Evolutionary conservation across 2,329 filamentous ascomycete genomes (phyloP), one percentile per base, ranked within the genome.

Genomic region (Aspergillus sp.): DNA sequence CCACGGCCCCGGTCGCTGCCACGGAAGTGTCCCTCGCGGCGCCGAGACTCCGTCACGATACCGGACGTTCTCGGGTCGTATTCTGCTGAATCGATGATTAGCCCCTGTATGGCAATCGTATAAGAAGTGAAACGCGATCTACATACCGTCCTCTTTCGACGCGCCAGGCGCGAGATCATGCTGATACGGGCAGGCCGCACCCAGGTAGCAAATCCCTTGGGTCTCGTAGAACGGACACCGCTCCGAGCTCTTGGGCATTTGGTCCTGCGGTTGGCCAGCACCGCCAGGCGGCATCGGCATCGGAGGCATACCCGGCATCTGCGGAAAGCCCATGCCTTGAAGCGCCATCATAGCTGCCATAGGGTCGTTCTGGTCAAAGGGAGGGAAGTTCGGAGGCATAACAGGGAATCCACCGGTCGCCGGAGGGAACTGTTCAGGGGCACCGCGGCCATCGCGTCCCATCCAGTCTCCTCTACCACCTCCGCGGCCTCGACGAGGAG

Each of bases 191-290:
- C 82, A 85, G n/a, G 75, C 70, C 49, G 71, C 76, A 20, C 82
- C 82, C 42, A 78, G 60, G 11, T 79, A 76, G 60, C 82, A 85
- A 53, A 79, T 83, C 5, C 82, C 82, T 57, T 82, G 80, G 0
- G 71, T 80, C 54, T 84, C 80, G 58, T 83, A 85, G 63, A 83
- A 79, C 36, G 72, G 73, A 62, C 82, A 85, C 46, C 77, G 73
- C 65, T 73, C 61, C 49, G 71, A 60, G 53, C 65, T 62, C 60
- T 74, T 62, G 49, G 65, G 48, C 46, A 69, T 63, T 16, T 66
- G 59, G 14, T 66, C 66, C 46, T 55, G 62, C 26, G 64, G 61
- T 47, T 67, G 64, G 9, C 62, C 62, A 7, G 63, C 52, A 19
- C 44, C 58, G 33, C 59, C 56, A 17, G 68, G 59, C 41, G 68